Percentiles rank a stretch among this genome's conserved stretches.
Evolutionary conservation across 2,329 filamentous ascomycete genomes (phyloP).

Genomic region (Zymoseptoria pseudotritici): DNA sequence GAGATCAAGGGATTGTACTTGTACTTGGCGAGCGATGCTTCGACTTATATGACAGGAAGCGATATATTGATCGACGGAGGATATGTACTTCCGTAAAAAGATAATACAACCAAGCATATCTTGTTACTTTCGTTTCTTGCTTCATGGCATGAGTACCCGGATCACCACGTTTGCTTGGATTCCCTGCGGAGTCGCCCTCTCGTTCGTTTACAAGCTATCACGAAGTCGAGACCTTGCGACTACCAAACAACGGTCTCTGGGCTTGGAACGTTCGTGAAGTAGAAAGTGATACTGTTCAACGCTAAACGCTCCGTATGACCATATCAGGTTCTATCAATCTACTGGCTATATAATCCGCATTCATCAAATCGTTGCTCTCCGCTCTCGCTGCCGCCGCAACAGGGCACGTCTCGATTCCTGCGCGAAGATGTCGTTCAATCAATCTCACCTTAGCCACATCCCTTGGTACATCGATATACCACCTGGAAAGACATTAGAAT

Average conservation of each 20-base stretch:
- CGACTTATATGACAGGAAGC: slow-evolving; percentile 27
- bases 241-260: not conserved
- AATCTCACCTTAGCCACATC: slow-evolving; percentile 2
- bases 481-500: not conserved
- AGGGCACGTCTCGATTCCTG: slow-evolving; percentile 1
- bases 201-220: too few species aligned
- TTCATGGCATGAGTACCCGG: not conserved
- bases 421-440: not conserved
- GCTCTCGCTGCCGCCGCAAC: not conserved
- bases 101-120: not conserved
- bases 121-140: not conserved
- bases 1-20: slow-evolving; percentile 30
- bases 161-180: too few species aligned
- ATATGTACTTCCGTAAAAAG: slow-evolving; percentile 35
- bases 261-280: not conserved
- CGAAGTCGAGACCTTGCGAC: too few species aligned
- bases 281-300: not conserved
- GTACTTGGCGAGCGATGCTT: slow-evolving; percentile 29
- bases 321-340: not conserved
- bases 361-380: slow-evolving; percentile 1
- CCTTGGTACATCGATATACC: not conserved
- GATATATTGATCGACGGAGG: slow-evolving; percentile 30
- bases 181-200: too few species aligned
- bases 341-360: not conserved
- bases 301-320: not conserved